Evolutionary conservation across 208 protist species (phyloP).

Genomic region (Crithidia acanthocephali): DNA sequence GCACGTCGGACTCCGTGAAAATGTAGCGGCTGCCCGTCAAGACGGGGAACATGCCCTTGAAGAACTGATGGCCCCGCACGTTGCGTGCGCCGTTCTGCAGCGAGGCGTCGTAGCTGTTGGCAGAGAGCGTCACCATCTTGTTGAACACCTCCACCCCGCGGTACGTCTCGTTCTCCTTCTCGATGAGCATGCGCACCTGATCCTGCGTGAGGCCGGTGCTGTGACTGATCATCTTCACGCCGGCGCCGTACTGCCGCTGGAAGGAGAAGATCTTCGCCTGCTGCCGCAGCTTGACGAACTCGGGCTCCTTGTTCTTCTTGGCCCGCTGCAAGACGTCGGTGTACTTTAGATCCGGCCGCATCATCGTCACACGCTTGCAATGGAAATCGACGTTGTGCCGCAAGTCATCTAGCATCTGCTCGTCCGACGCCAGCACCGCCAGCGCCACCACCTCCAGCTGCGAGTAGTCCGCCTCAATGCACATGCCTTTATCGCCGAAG

Average conservation of each 20-base stretch:
- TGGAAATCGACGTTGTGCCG: constrained; percentile 92
- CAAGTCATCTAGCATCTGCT: constrained; percentile 93
- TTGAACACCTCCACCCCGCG: constrained; percentile 90
- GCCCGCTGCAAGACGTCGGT: constrained; percentile 85
- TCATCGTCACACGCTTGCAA: constrained; percentile 94
- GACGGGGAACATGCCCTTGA: constrained; percentile 93
- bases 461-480: constrained; percentile 94
- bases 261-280: constrained; percentile 96
- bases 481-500: constrained; percentile 88
- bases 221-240: constrained; percentile 91
- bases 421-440: constrained; percentile 88
- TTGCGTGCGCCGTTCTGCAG: constrained; percentile 88
- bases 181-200: constrained; percentile 91
- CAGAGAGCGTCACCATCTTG: constrained; percentile 88
- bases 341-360: constrained; percentile 93
- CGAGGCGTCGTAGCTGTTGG: constrained; percentile 89
- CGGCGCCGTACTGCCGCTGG: constrained; percentile 94
- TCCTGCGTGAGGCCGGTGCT: constrained; percentile 92
- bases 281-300: constrained; percentile 92
- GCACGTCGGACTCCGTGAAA: constrained; percentile 90
- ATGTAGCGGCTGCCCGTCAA: constrained; percentile 91
- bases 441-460: constrained; percentile 93
- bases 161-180: constrained; percentile 92
- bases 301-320: constrained; percentile 94
- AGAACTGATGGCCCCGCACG: constrained; percentile 88